Conservation (phyloP, 2,329 filamentous ascomycete species). For the Colletotrichum coccodes region DNA sequence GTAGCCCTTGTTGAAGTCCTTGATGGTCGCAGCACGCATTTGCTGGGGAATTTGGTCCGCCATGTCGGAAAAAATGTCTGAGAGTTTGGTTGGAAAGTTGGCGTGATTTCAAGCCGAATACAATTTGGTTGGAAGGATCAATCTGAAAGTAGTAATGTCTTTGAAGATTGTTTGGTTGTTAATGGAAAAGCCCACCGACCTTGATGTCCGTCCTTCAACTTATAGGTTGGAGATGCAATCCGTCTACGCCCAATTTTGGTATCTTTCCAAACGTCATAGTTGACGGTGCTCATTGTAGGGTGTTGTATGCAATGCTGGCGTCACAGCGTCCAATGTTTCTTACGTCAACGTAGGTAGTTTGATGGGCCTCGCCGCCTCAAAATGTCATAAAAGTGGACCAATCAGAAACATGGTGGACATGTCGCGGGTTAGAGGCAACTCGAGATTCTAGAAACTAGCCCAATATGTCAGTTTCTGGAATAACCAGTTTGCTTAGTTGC, state of each 20-base stretch:
- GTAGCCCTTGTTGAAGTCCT: constrained; percentile 28
- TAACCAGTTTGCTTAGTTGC: too few species aligned
- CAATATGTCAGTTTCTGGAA: neutral
- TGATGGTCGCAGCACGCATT: constrained; percentile 45
- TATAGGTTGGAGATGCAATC: neutral
- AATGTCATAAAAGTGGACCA: constrained; percentile 27
- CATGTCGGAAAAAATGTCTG: neutral
- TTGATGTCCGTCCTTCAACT: neutral
- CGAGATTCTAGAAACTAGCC: neutral
- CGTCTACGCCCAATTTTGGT: neutral
- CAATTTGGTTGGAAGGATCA: too few species aligned
- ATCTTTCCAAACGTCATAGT: neutral
- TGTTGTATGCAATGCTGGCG: neutral
- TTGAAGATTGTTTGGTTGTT: neutral
- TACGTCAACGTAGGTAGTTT: constrained; percentile 12
- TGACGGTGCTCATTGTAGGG: neutral
- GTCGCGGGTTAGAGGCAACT: neutral
- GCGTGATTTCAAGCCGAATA: neutral
- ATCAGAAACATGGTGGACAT: neutral
- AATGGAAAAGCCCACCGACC: too few species aligned
- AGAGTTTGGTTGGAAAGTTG: neutral
- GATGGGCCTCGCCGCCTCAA: neutral
- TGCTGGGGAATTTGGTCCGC: constrained; percentile 35
- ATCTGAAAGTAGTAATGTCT: neutral
- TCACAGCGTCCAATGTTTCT: constrained; percentile 1